Percentiles rank a stretch among this genome's conserved stretches.
phyloP scores from a whole-genome alignment of 2,329 filamentous ascomycete genomes.

The Malbranchea zuffiana region DNA sequence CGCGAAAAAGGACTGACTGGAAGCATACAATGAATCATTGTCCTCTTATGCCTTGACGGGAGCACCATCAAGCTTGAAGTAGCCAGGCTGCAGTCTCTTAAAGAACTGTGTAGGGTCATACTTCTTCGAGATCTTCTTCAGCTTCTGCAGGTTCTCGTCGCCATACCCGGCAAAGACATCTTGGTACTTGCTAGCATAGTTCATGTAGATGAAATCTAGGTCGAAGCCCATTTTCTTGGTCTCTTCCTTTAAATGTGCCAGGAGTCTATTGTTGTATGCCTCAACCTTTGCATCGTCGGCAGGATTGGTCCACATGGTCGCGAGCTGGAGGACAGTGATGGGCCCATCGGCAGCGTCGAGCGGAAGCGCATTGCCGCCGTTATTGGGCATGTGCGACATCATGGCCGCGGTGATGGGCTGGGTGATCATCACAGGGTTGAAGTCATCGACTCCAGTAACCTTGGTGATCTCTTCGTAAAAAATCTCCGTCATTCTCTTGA shows the following conservation, averaged over 20 bases:
- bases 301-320: slow-evolving; percentile 16
- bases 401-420: slow-evolving; percentile 18
- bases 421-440: slow-evolving; percentile 16
- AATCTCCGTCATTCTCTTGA: slow-evolving; percentile 4
- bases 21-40: no score
- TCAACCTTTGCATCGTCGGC: slow-evolving; percentile 18
- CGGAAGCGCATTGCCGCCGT: slow-evolving; percentile 23
- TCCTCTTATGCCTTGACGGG: no score
- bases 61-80: slow-evolving; percentile 35
- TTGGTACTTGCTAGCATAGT: slow-evolving; percentile 32
- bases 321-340: slow-evolving; percentile 16
- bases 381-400: slow-evolving; percentile 14
- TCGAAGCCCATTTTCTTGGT: slow-evolving; percentile 18
- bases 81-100: slow-evolving; percentile 28
- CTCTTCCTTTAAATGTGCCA: slow-evolving; percentile 16
- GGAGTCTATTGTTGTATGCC: slow-evolving; percentile 11
- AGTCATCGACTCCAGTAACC: slow-evolving; percentile 3
- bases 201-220: slow-evolving; percentile 30
- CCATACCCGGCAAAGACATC: slow-evolving; percentile 31
- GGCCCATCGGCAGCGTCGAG: slow-evolving; percentile 16
- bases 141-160: slow-evolving; percentile 20
- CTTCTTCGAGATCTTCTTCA: slow-evolving; percentile 24
- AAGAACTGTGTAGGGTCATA: slow-evolving; percentile 33
- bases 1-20: no score
- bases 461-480: slow-evolving; percentile 7